Conservation (phyloP, 192 early-diverging fungal genomes). For the Oehlia diaphana region DNA sequence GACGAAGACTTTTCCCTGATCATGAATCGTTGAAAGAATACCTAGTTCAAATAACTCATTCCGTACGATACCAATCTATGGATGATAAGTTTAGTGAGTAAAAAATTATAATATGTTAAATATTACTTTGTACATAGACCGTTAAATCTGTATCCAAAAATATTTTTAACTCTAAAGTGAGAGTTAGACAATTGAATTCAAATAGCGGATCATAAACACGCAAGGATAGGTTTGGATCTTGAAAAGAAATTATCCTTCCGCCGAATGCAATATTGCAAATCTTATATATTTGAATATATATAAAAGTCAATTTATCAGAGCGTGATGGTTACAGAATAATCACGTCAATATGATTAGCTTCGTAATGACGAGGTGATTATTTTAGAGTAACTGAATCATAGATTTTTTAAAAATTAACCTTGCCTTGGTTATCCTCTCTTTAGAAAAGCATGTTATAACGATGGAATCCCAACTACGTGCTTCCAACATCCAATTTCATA, state of each 20-base stretch:
- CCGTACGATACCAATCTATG: not conserved
- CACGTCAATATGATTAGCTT: not conserved
- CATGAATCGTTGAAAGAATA: constrained; percentile 28
- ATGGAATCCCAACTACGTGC: not conserved
- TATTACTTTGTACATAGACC: not conserved
- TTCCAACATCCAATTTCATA: not conserved
- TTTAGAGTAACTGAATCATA: not conserved
- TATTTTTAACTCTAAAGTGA: not conserved
- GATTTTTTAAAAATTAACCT: not conserved
- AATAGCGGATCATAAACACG: too few species aligned
- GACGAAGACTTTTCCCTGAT: constrained; percentile 9
- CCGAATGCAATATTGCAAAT: too few species aligned
- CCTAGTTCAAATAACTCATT: constrained; percentile 21
- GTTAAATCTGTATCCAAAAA: not conserved
- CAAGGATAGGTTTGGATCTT: too few species aligned
- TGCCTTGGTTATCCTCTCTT: not conserved
- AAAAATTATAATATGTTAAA: not conserved
- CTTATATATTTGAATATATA: too few species aligned
- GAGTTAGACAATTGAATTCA: not conserved
- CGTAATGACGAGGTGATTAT: not conserved
- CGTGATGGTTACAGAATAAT: not conserved
- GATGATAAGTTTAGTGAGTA: constrained; percentile 31
- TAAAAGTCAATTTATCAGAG: not conserved
- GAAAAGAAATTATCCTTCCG: too few species aligned
- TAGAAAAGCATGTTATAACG: not conserved